Conservation (phyloP, 2,329 filamentous ascomycete species). For the Periconia macrospinosa region DNA sequence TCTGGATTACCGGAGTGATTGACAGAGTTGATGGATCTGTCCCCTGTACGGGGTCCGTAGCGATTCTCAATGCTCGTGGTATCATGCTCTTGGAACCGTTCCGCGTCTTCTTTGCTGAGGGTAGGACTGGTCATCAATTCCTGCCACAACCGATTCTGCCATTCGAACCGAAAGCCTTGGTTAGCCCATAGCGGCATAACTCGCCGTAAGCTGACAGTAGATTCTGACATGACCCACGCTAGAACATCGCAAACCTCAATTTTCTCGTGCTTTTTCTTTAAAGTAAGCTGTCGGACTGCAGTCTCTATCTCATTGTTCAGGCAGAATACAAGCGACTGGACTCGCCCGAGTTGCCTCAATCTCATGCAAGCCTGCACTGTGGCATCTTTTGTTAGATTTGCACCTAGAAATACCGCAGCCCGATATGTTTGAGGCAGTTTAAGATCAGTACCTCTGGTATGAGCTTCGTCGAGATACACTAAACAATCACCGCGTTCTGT, state of each 20-base stretch:
- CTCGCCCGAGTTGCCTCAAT: slow-evolving; percentile 68
- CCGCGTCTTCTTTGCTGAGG: slow-evolving; percentile 30
- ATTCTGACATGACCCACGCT: slow-evolving; percentile 62
- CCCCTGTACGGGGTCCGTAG: slow-evolving; percentile 48
- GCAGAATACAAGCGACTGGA: slow-evolving; percentile 67
- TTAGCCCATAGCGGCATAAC: slow-evolving; percentile 62
- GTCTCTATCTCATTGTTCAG: slow-evolving; percentile 65
- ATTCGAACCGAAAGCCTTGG: slow-evolving; percentile 58
- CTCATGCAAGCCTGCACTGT: slow-evolving; percentile 69
- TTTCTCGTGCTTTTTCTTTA: no score
- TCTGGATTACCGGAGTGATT: slow-evolving; percentile 13
- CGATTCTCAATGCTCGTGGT: slow-evolving; percentile 54
- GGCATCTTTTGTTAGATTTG: slow-evolving; percentile 67
- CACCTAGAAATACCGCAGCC: slow-evolving; percentile 69
- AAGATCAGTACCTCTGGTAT: slow-evolving; percentile 71
- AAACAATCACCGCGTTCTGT: slow-evolving; percentile 62
- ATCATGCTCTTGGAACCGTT: slow-evolving; percentile 59
- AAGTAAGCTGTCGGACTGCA: no score
- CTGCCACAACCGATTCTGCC: slow-evolving; percentile 47
- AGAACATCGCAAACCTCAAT: slow-evolving; percentile 61
- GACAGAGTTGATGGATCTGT: not conserved
- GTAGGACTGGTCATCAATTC: slow-evolving; percentile 19
- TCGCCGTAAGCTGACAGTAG: slow-evolving; percentile 52
- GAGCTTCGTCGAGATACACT: slow-evolving; percentile 70
- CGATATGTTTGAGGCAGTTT: slow-evolving; percentile 60